phyloP scores from a whole-genome alignment of 139 green algal species.

The Coelastrella sp. region DNA sequence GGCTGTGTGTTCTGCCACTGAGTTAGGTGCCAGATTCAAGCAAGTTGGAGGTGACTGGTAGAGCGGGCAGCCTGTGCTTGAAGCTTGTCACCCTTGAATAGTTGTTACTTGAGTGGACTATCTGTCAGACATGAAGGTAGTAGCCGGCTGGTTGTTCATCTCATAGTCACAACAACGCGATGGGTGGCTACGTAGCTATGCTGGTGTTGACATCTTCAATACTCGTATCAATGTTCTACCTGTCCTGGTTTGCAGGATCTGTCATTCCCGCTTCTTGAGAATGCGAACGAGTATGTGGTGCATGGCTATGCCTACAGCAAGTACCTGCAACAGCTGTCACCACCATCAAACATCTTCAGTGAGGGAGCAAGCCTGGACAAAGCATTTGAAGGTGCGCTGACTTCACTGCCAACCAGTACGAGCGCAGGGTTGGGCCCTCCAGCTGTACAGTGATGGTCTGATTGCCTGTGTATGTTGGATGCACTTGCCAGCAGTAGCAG shows the following conservation, averaged over 20 bases:
- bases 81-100: too few species aligned
- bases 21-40: too few species aligned
- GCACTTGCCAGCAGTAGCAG: too few species aligned
- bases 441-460: not conserved
- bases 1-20: too few species aligned
- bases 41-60: too few species aligned
- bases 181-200: not conserved
- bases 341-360: conserved; percentile 43
- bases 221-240: not conserved
- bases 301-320: conserved; percentile 78
- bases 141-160: too few species aligned
- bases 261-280: conserved; percentile 73
- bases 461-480: not conserved
- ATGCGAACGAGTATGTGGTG: conserved; percentile 68
- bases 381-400: conserved; percentile 56
- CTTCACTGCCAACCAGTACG: not conserved
- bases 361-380: conserved; percentile 56
- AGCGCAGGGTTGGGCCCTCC: not conserved
- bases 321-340: conserved; percentile 69
- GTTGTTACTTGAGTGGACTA: too few species aligned
- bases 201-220: not conserved
- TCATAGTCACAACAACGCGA: too few species aligned
- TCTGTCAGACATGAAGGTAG: too few species aligned
- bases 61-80: too few species aligned
- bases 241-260: conserved; percentile 37